phyloP scores from a whole-genome alignment of 2,329 filamentous ascomycete species.

The Colletotrichum musae region DNA sequence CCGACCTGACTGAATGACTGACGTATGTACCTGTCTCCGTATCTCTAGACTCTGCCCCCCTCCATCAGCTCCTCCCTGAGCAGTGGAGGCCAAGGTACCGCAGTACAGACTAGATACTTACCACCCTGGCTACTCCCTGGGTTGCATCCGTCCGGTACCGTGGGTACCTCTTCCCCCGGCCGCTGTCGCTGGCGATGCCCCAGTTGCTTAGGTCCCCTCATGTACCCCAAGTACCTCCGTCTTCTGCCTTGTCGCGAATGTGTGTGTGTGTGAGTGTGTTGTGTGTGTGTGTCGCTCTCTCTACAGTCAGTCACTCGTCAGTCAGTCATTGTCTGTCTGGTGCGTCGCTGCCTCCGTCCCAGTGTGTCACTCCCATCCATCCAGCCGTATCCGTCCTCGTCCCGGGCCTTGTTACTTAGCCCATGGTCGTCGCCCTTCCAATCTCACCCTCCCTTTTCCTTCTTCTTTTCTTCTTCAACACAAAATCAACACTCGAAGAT shows the following conservation, averaged over 20 bases:
- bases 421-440: slow-evolving; percentile 32
- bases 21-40: slow-evolving; percentile 17
- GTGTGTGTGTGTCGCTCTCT: slow-evolving; percentile 24
- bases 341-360: not conserved
- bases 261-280: slow-evolving; percentile 24
- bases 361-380: slow-evolving; percentile 30
- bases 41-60: not conserved
- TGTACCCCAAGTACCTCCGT: slow-evolving; percentile 33
- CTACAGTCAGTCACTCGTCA: slow-evolving; percentile 18
- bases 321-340: slow-evolving; percentile 7
- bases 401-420: slow-evolving; percentile 44
- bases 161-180: slow-evolving; percentile 31
- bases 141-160: slow-evolving; percentile 39
- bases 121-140: slow-evolving; percentile 19
- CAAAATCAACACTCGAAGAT: slow-evolving; percentile 63
- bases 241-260: not conserved
- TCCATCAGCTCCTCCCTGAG: not conserved
- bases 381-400: slow-evolving; percentile 46
- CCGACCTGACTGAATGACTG: slow-evolving; percentile 9
- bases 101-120: slow-evolving; percentile 7
- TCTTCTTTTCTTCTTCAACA: slow-evolving; percentile 57
- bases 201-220: slow-evolving; percentile 12
- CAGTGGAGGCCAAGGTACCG: not conserved
- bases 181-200: slow-evolving; percentile 21
- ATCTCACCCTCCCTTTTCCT: slow-evolving; percentile 52